A percentile compares a stretch with the other conserved stretches of the same genome.
These are phyloP conservation scores for Daedaleopsis sinensis DNA, from an alignment of 768 basidiomycete genomes.

Conservation along the genomic window DNA sequence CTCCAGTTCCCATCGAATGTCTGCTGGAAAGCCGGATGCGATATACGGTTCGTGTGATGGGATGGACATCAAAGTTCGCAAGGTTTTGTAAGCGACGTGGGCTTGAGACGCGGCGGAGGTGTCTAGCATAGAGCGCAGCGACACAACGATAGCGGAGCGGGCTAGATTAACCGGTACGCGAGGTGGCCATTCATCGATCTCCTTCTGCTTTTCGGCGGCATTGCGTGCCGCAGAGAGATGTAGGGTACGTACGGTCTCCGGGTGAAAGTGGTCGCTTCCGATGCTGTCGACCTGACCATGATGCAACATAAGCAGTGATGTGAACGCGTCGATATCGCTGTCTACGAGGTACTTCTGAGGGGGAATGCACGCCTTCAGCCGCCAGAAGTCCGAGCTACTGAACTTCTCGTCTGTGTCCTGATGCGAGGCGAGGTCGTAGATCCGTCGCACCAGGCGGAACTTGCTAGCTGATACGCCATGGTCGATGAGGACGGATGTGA, in stretches of 20 bases:
- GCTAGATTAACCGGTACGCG: conserved; percentile 26
- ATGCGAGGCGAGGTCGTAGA: conserved; percentile 52
- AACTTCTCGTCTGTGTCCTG: conserved; percentile 43
- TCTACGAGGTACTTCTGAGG: conserved; percentile 52
- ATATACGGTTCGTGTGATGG: conserved; percentile 34
- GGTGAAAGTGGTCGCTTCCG: conserved; percentile 45
- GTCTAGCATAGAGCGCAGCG: conserved; percentile 62
- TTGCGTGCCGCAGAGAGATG: conserved; percentile 27
- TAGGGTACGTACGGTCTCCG: conserved; percentile 46
- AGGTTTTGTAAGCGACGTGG: conserved; percentile 62
- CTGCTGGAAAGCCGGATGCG: conserved; percentile 36
- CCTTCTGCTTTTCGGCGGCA: not conserved
- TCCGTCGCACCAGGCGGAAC: conserved; percentile 70
- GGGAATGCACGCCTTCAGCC: conserved; percentile 79
- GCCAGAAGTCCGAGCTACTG: conserved; percentile 74
- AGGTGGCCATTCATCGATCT: not conserved
- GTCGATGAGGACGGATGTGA: conserved; percentile 62
- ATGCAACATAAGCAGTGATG: conserved; percentile 59
- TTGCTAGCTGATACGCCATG: conserved; percentile 69
- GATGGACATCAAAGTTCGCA: conserved; percentile 59
- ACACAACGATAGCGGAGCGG: conserved; percentile 53
- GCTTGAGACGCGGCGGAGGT: conserved; percentile 50
- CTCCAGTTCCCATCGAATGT: conserved; percentile 25
- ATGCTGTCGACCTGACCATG: conserved; percentile 67
- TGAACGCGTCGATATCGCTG: conserved; percentile 75